A percentile compares a stretch with the other conserved stretches of the same genome.
These are phyloP conservation scores for Leishmania guyanensis DNA, from an alignment of 208 protist species.

Conservation along the genomic window DNA sequence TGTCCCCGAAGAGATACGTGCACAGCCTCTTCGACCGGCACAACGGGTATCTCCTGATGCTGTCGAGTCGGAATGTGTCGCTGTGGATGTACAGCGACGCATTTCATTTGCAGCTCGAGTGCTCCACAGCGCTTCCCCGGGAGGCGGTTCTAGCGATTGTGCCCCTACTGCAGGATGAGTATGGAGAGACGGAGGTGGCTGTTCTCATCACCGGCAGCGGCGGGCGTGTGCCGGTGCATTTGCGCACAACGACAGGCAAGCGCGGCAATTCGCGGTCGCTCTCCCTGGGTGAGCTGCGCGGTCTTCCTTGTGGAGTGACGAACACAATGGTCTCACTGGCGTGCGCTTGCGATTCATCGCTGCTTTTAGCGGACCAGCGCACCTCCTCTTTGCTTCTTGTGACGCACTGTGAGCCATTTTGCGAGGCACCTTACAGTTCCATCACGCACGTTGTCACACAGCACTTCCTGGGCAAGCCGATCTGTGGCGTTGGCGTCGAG, in stretches of 20 bases:
- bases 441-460: constrained; percentile 45
- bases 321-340: constrained; percentile 27
- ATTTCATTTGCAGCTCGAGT: constrained; percentile 16
- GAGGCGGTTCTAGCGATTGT: constrained; percentile 28
- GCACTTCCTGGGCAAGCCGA: constrained; percentile 36
- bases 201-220: constrained; percentile 44
- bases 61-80: constrained; percentile 32
- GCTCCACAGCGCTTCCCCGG: constrained; percentile 8
- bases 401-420: constrained; percentile 39
- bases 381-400: constrained; percentile 47
- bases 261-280: constrained; percentile 1
- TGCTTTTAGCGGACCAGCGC: constrained; percentile 52
- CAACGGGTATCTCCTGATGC: constrained; percentile 36
- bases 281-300: constrained; percentile 4
- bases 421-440: constrained; percentile 22
- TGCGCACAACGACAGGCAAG: not conserved
- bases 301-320: constrained; percentile 14
- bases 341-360: constrained; percentile 18
- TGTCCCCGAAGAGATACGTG: constrained; percentile 30
- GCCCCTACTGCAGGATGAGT: constrained; percentile 12
- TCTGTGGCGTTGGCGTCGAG: constrained; percentile 44
- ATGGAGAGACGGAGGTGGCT: constrained; percentile 23
- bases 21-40: constrained; percentile 52
- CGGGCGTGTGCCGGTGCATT: constrained; percentile 40
- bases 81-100: constrained; percentile 38